Evolutionary conservation across 2,329 filamentous ascomycete genomes (phyloP), one percentile per base, ranked within the genome.

Genomic region (Fusarium sp.): DNA sequence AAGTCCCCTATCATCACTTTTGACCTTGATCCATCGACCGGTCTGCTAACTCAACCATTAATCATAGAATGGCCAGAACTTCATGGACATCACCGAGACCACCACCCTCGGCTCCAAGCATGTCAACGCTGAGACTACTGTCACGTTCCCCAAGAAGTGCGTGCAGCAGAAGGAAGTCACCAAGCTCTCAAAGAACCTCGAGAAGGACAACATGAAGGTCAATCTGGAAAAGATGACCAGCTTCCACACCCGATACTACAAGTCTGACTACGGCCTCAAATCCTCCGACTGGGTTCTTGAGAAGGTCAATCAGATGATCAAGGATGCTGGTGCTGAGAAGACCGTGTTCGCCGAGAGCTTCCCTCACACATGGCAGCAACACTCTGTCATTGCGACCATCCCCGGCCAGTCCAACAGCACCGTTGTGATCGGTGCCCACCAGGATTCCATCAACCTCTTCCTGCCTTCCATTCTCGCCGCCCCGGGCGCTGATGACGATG

Each of bases 401-500:
- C 95, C 95, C 0, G 95, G 95, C 56, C 87, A 92, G 82, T 91
- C 87, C 60, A 90, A 96, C 75, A 91, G 90, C 78, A 97, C 94
- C 1, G 86, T 97, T 22, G 90, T 97, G 19, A 90, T 97, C 70
- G 94, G 95, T 52, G 94, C 94, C 1, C 94, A 97, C 79, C 94
- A 97, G 78, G 95, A 98, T 79, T 96, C 92, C 74, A 96, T 97
- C 81, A 98, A 98, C 80, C 85, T 97, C 45, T 97, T 93, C 82
- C 80, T 97, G 14, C 95, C 94, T 1, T 92, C 91, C 4, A 83
- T 97, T 35, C 85, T 97, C 33, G 87, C 92, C 15, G 94, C 95
- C 0, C 95, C 95, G 0, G 95, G 95, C 45, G 94, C 95, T n/a
- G 96, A 98, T 72, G 95, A 98, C 72, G 95, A 97, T 76, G 95